These are phyloP conservation scores for Plasmopara muralis DNA, from an alignment of 352 stramenopile species.

Conservation along the genomic window DNA sequence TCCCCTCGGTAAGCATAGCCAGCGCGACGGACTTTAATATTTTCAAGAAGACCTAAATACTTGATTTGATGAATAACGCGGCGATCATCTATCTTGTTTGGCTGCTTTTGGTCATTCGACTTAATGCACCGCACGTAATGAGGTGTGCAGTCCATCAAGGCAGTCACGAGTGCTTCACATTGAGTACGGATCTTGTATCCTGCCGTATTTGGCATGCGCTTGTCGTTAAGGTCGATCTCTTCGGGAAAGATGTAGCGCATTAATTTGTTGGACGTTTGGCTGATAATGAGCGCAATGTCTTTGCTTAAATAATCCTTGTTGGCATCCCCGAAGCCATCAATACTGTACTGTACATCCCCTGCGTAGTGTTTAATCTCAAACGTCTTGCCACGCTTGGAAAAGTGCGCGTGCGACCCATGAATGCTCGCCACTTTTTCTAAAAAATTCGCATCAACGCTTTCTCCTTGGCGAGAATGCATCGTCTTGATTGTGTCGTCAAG, in stretches of 20 bases:
- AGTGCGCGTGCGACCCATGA: conserved; percentile 63
- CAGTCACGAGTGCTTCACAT: conserved; percentile 80
- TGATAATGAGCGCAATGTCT: conserved; percentile 75
- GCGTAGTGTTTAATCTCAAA: conserved; percentile 85
- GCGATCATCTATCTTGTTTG: conserved; percentile 80
- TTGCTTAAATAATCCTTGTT: conserved; percentile 83
- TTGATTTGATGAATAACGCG: conserved; percentile 86
- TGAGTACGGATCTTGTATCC: conserved; percentile 84
- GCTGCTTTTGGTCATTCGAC: conserved; percentile 85
- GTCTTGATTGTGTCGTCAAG: conserved; percentile 83
- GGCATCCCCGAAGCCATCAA: conserved; percentile 71
- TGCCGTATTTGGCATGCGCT: conserved; percentile 70
- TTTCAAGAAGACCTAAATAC: conserved; percentile 82
- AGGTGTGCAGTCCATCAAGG: conserved; percentile 86
- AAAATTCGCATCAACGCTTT: conserved; percentile 73
- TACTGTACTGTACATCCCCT: conserved; percentile 81
- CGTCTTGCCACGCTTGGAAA: conserved; percentile 77
- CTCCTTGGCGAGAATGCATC: conserved; percentile 79
- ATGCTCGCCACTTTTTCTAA: conserved; percentile 70
- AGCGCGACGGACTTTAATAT: conserved; percentile 82
- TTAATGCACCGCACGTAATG: conserved; percentile 91
- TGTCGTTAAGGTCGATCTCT: conserved; percentile 76
- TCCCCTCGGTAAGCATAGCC: conserved; percentile 84
- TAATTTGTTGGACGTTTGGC: conserved; percentile 79
- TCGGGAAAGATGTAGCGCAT: conserved; percentile 83